Evolutionary conservation across 495 filamentous ascomycete species (phyloP), one percentile per base, ranked within the genome.

Genomic region (Pyrenula aspistea): DNA sequence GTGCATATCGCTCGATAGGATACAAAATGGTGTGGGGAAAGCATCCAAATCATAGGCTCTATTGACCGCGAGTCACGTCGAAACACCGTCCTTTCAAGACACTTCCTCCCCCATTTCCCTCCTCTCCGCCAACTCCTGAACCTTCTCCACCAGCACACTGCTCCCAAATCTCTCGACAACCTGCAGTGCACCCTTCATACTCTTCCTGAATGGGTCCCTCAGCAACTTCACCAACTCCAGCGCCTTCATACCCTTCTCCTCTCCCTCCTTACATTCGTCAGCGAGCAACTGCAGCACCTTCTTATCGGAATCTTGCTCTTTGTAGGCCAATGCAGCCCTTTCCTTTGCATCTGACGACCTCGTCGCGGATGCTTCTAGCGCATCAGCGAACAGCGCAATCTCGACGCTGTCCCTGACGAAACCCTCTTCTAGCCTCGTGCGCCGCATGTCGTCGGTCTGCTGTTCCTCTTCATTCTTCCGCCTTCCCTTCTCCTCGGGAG

Each of bases 241-340:
- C 8, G 93, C 93, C 62, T 91, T 90, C 88, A 94, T 95, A 1
- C 91, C 93, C 15, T 85, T 75, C 49, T 95, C 91, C 66, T 97
- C 94, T 36, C 89, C 89, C 61, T 89, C 89, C 59, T 88, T 81
- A 67, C 93, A 96, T 75, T 96, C 93, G 22, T 84, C 74, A 25
- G 88, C 91, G 67, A 98, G 74, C 66, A 98, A 78, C 74, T 96
- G 92, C 57, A 98, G 74, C 47, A 98, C 73, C 21, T 83, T 80
- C 70, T 93, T 94, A 70, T 98, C 89, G 55, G 94, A 79, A 50
- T 89, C 87, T 25, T 88, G 68, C 65, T 95, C 89, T 42, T 85
- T 77, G 25, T 82, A 74, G 11, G 80, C 77, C 22, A 95, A 72
- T 55, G 82, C 79, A 0, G 83, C 74, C 8, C 8, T 8, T 42